Base-by-base conservation (phyloP, 1,139 yeast species). In the Pneumocystis jirovecii region DNA sequence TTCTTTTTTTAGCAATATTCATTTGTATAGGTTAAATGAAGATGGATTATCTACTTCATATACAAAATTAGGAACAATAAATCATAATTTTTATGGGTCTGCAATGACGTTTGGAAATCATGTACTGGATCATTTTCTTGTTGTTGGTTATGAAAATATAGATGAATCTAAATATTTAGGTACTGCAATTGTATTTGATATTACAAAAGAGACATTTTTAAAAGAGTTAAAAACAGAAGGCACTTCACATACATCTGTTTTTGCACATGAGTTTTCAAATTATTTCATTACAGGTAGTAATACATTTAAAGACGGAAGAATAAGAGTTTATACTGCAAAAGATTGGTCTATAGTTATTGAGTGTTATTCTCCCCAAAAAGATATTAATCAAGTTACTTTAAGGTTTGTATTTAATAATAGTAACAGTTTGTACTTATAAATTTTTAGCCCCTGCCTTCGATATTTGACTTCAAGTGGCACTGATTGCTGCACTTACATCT, bases 381-480 rank as follows among this genome's bases (percentile, higher is more conserved):
- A 64, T 45, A 61, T 64, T 21, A 64, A 64, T 21, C 60, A 37
- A 29, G 66, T 62, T 3, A 61, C 65, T n/a, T 37, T 64, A 31
- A 50, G 57, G 57, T 50, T 25, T n/a, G 8, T 25, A 50, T 2
- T 25, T 12, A 12, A 17, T 50, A 10, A 25, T 12, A 12, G 7
- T 19, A 25, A 12, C 4, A 12, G 25, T 25, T 50, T 12, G 10
- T 44, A 45, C 19, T 45, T 17, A 50, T 10, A 12, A 50, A 4
- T 50, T 50, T 10, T 25, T 50, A 42, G 60, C 21, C 66, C 59
- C 2, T 63, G 66, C 4, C 61, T 61, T 37, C 31, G 56, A 15
- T 63, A 63, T 45, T 40, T 64, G 7, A 63, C 65, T 4, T 61
- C 65, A n/a, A 64, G 65, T 45, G 64, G 66, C 17, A 64, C 65